Evolutionary conservation across 202 grass and related monocot species (phyloP).

Genomic region (Bolboschoenoplectus hybrid): DNA sequence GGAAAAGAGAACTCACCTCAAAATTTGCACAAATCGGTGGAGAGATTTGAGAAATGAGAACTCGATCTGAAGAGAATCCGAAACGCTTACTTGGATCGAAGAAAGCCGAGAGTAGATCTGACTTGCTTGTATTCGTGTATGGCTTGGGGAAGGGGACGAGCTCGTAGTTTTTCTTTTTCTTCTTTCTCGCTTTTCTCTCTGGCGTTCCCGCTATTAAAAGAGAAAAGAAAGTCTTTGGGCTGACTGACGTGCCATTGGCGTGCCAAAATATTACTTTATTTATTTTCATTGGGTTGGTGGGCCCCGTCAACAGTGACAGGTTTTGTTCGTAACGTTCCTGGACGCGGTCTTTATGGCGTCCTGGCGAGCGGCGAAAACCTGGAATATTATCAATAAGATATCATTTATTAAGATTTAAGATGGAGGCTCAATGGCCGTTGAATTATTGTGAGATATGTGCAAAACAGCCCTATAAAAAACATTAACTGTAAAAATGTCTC

Average conservation of each 20-base stretch:
- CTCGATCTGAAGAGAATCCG: slow-evolving; percentile 15
- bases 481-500: neutral
- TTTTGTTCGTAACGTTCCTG: neutral
- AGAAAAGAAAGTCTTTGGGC: slow-evolving; percentile 8
- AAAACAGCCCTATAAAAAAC: neutral
- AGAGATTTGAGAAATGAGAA: neutral
- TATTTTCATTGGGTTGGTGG: neutral
- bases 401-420: neutral
- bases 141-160: slow-evolving; percentile 33
- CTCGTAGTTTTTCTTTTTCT: neutral
- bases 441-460: neutral
- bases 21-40: neutral
- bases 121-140: neutral
- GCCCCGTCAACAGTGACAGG: neutral
- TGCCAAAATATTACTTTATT: neutral
- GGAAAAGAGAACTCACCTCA: neutral
- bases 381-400: neutral
- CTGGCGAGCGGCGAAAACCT: neutral
- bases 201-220: slow-evolving; percentile 28
- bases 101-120: slow-evolving; percentile 24
- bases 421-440: neutral
- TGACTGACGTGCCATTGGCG: slow-evolving; percentile 5
- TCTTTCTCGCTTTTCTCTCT: neutral
- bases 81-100: slow-evolving; percentile 10
- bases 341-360: neutral